A percentile compares a stretch with the other conserved stretches of the same genome.
Evolutionary conservation across 441 rosid genomes (phyloP).

Genomic region (Rhodomyrtus psidioides): DNA sequence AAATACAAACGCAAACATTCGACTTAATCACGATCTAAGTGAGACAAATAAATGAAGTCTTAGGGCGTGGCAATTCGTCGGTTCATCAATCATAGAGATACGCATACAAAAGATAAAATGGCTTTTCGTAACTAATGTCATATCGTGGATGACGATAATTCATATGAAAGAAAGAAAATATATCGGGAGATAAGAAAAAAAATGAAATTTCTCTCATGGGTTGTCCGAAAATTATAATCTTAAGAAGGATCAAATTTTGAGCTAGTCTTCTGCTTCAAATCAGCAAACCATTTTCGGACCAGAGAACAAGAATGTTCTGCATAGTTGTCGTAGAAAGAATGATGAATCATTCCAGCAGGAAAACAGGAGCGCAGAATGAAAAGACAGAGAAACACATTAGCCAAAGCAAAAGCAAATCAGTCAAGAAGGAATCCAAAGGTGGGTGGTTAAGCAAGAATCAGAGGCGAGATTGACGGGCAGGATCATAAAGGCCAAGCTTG

Average conservation of each 20-base stretch:
- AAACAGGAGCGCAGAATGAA: not conserved
- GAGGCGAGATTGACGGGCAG: conserved; percentile 17
- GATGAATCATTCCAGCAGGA: not conserved
- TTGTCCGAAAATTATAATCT: not conserved
- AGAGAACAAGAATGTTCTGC: not conserved
- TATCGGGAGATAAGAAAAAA: not conserved
- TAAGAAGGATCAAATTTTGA: not conserved
- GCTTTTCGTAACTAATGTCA: not conserved
- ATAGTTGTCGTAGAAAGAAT: not conserved
- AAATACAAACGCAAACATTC: rapidly evolving
- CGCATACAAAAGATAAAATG: not conserved
- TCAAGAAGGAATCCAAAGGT: not conserved
- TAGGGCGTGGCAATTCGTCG: not conserved
- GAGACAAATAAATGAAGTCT: not conserved
- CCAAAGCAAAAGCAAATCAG: not conserved
- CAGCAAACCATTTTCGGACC: not conserved
- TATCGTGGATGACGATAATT: too few relatives aligned
- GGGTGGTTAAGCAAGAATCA: not conserved
- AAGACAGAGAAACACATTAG: not conserved
- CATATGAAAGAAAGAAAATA: too few relatives aligned
- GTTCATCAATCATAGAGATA: not conserved
- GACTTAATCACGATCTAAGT: not conserved
- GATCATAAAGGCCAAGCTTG: not conserved
- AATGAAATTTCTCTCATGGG: not conserved
- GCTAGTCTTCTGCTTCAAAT: not conserved